Evolutionary conservation across 1,139 yeast species (phyloP), one percentile per base, ranked within the genome.

Genomic region (Debaryomycetaceae sp.): DNA sequence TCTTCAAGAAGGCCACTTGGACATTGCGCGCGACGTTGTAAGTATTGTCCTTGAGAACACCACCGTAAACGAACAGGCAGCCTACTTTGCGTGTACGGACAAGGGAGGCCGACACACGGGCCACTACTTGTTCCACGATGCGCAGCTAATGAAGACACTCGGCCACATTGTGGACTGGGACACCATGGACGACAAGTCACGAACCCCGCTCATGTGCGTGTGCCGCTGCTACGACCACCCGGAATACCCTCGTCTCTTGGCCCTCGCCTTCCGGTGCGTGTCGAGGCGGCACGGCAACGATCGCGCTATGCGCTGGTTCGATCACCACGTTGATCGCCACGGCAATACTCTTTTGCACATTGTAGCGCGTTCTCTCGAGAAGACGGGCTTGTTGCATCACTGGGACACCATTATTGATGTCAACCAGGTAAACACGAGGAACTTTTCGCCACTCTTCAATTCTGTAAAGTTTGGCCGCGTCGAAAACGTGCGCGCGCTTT

Each of bases 151-250:
- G 14, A 54, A 64, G 0, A 46, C 45, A 22, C 51, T 83, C 14
- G 93, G 94, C 0, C 48, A 49, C 4, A 62, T 58, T 27, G 60
- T 83, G 4, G 62, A 79, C 41, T 90, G 96, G 97, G 68, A 61
- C 20, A 46, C 55, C n/a, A 67, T 67, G 30, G 97, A 90, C 44
- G 37, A 43, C 13, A 73, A 70, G 36, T 75, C 77, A 0, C 85
- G 82, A 38, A 83, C 97, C 0, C 95, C 97, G 0, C 54, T 87
- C 11, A 76, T 81, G 49, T 69, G 83, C 5, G 51, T 83, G 4
- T 74, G 85, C 40, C 59, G 95, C 28, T 76, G 90, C 37, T 87
- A 87, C 51, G 96, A 87, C 46, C 90, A 82, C 40, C 55, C 70
- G 0, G 52, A 73, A 16, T 87, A 87, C 46, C 49, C 58, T 2